A percentile compares a stretch with the other conserved stretches of the same genome.
Evolutionary conservation across 1,284 basidiomycete genomes (phyloP).

Genomic region (Tylopilus sp.): DNA sequence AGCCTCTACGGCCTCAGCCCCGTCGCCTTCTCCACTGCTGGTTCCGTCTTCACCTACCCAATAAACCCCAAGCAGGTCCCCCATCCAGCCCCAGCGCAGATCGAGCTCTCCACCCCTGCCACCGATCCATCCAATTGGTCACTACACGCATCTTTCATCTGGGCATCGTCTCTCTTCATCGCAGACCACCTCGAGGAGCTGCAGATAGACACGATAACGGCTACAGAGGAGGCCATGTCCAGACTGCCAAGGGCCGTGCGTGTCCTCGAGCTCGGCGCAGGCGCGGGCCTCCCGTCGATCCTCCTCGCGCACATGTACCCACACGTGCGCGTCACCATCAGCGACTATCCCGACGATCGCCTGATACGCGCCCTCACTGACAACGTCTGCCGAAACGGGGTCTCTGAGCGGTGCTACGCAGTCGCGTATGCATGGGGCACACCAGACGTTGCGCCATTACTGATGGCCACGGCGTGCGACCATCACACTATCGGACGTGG

Average conservation of each 20-base stretch:
- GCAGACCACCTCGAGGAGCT: conserved; percentile 53
- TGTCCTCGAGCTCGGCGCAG: conserved; percentile 70
- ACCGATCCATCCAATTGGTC: conserved; percentile 65
- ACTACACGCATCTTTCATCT: conserved; percentile 71
- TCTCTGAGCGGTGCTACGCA: conserved; percentile 43
- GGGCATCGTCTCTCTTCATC: conserved; percentile 62
- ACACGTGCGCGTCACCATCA: conserved; percentile 46
- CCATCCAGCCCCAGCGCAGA: conserved; percentile 3
- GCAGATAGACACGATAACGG: conserved; percentile 9
- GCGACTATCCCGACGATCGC: conserved; percentile 68
- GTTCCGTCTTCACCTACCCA: conserved; percentile 44
- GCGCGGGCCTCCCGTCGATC: conserved; percentile 69
- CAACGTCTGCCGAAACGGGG: conserved; percentile 53
- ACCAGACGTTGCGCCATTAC: conserved; percentile 34
- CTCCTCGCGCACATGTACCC: conserved; percentile 49
- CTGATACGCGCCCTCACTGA: conserved; percentile 55
- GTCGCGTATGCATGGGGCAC: conserved; percentile 64
- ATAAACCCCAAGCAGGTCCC: conserved; percentile 11
- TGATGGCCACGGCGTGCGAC: not conserved
- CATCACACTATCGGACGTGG: too few relatives aligned
- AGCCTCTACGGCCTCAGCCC: conserved; percentile 59
- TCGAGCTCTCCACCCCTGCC: conserved; percentile 55
- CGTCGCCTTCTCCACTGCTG: conserved; percentile 54
- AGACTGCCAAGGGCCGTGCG: conserved; percentile 28
- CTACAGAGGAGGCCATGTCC: not conserved